These are phyloP conservation scores for Talaromyces sp. DNA, from an alignment of 2,329 filamentous ascomycete species.

Conservation along the genomic window DNA sequence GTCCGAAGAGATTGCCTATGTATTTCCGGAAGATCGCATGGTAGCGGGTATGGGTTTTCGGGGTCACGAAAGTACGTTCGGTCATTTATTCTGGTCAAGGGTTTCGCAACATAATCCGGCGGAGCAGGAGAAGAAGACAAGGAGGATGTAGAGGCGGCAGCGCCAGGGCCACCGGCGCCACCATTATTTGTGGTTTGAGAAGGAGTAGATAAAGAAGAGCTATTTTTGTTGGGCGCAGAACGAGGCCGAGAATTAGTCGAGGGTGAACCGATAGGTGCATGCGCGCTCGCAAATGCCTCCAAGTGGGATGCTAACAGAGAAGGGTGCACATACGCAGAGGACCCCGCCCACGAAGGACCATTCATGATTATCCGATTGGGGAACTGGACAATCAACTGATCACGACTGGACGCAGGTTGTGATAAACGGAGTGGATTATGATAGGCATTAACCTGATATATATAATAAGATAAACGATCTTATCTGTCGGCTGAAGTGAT, in stretches of 20 bases:
- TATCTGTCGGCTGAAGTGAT: neutral
- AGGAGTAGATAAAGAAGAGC: neutral
- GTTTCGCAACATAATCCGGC: conserved; percentile 45
- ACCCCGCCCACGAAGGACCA: conserved; percentile 9
- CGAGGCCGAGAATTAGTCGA: conserved; percentile 7
- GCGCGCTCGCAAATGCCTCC: neutral
- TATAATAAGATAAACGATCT: neutral
- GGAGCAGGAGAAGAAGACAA: conserved; percentile 35
- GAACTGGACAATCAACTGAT: conserved; percentile 8
- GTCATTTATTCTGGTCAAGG: conserved; percentile 71
- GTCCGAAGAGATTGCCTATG: conserved; percentile 85
- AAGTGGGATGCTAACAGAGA: conserved; percentile 2
- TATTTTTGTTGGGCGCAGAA: neutral
- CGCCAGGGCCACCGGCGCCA: conserved; percentile 26
- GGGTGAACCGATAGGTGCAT: neutral
- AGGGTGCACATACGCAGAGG: conserved; percentile 8
- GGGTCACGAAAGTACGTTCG: conserved; percentile 78
- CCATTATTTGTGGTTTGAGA: neutral
- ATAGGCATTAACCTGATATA: conserved; percentile 5
- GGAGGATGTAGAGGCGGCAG: conserved; percentile 30
- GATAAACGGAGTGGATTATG: neutral
- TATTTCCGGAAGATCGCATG: conserved; percentile 80
- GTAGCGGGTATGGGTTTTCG: conserved; percentile 73
- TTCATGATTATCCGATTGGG: conserved; percentile 7
- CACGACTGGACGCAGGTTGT: neutral